A percentile compares a stretch with the other conserved stretches of the same genome.
Conservation (phyloP, 306 rosid genomes). For the Crotalaria pallida region DNA sequence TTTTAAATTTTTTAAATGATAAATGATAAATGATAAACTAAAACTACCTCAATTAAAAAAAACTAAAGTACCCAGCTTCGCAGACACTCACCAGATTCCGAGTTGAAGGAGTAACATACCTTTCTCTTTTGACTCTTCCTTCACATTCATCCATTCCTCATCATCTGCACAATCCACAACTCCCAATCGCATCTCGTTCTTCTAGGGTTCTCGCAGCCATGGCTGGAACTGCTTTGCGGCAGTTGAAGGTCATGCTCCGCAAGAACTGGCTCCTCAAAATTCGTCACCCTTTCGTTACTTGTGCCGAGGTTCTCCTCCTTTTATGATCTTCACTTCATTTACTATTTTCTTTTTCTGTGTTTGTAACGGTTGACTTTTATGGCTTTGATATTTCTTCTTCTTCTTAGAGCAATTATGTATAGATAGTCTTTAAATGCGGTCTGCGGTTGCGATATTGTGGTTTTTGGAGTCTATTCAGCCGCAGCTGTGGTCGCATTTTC, state of each 20-base stretch:
- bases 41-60: no score
- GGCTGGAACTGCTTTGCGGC: constrained; percentile 66
- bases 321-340: not conserved
- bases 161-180: not conserved
- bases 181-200: not conserved
- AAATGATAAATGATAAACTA: no score
- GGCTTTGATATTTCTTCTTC: not conserved
- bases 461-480: no score
- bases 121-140: not conserved
- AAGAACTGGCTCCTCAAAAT: constrained; percentile 95
- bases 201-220: constrained; percentile 42
- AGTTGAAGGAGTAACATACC: not conserved
- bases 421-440: no score
- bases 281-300: constrained; percentile 80
- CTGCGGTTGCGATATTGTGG: no score
- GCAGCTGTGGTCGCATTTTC: no score
- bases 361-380: not conserved
- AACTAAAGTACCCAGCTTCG: no score
- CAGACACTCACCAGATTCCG: not conserved
- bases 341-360: not conserved
- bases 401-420: no score
- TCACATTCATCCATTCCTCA: not conserved
- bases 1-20: no score
- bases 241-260: constrained; percentile 85
- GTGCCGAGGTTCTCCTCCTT: constrained; percentile 58